Evolutionary conservation across 306 rosid species (phyloP), one percentile per base, ranked within the genome.

Genomic region (Quercus dentata): DNA sequence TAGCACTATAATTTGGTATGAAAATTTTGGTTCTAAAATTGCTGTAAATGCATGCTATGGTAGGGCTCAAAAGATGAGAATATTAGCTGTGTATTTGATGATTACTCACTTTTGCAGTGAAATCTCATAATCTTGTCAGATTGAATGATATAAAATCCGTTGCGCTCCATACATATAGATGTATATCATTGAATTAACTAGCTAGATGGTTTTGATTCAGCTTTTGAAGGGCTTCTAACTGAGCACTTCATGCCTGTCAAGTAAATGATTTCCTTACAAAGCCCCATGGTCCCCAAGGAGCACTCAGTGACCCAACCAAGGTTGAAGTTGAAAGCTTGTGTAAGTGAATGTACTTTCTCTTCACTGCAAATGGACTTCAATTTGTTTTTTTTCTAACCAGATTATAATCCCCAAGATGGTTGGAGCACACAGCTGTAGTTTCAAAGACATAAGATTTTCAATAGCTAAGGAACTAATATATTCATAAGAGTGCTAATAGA

Each of bases 81-180:
- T 44, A 80, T 87, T 77, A 86, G 90, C 83, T 90, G 90, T 90
- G 90, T 84, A 81, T 55, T 67, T 75, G 76, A 87, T 90, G 91
- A 87, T 90, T 84, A 84, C 88, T 70, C 70, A 83, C 94, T 90
- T 92, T 88, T 84, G 71, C 85, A 79, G 89, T 75, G 57, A 63
- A 84, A 84, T 81, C 84, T 87, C 84, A 65, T 85, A 12, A 75
- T 74, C 61, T 74, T 76, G 97, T 88, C 94, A 90, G 89, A 86
- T 15, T 56, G 57, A 49, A 76, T 15, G 56, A 57, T 54, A 46
- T 73, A 28, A 73, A 79, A 59, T 77, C 59, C 56, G 65, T 75
- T 74, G 72, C 54, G 73, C 69, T 75, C 82, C 90, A 81, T 72
- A 51, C 64, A 27, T 69, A 80, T 71, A 10, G 6, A 55, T 62